Evolutionary conservation across 2,329 filamentous ascomycete genomes (phyloP).

Genomic region (Botrytis deweyae): DNA sequence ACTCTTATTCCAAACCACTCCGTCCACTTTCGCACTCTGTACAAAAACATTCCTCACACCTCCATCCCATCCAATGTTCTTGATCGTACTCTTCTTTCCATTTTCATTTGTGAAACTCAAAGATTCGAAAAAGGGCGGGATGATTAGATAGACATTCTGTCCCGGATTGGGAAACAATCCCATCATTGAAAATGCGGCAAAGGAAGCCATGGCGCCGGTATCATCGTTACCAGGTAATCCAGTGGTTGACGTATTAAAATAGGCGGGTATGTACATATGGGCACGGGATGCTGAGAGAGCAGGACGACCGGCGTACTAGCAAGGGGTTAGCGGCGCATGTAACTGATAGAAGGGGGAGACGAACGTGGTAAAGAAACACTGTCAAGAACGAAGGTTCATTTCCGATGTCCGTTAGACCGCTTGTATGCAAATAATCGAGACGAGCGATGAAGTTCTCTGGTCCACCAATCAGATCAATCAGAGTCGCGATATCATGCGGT

Average conservation of each 20-base stretch:
- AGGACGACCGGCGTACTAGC: slow-evolving; percentile 55
- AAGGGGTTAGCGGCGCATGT: background rate
- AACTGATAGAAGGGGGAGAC: background rate
- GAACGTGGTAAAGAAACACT: slow-evolving; percentile 62
- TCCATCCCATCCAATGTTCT: slow-evolving; percentile 61
- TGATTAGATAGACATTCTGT: slow-evolving; percentile 69
- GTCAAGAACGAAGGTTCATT: slow-evolving; percentile 64
- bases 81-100: slow-evolving; percentile 57
- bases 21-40: slow-evolving; percentile 62
- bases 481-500: slow-evolving; percentile 52
- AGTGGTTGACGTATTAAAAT: slow-evolving; percentile 56
- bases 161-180: slow-evolving; percentile 64
- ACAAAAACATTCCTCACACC: slow-evolving; percentile 59
- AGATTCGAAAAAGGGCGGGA: slow-evolving; percentile 62
- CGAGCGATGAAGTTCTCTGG: slow-evolving; percentile 55
- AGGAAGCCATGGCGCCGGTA: slow-evolving; percentile 57
- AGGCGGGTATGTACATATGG: slow-evolving; percentile 63
- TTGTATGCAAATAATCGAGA: slow-evolving; percentile 63
- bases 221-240: slow-evolving; percentile 72
- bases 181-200: slow-evolving; percentile 33
- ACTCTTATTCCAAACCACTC: slow-evolving; percentile 58
- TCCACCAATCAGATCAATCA: slow-evolving; percentile 61
- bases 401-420: slow-evolving; percentile 60
- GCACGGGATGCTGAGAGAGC: slow-evolving; percentile 50
- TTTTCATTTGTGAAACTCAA: slow-evolving; percentile 59